Evolutionary conservation across 2,329 filamentous ascomycete species (phyloP).

Genomic region (Venturia oleaginea): DNA sequence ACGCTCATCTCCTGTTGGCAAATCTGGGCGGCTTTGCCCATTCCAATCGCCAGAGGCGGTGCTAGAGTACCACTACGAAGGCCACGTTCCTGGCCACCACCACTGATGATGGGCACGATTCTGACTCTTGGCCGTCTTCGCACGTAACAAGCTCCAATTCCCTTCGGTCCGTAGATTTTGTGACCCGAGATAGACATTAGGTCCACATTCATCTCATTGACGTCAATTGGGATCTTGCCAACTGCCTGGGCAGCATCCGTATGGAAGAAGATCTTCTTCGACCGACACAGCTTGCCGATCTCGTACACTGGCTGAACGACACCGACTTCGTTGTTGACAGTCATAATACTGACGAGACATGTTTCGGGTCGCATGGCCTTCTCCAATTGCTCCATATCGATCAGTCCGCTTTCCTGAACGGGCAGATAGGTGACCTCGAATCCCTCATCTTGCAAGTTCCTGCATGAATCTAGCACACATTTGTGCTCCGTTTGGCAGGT

Average conservation of each 20-base stretch:
- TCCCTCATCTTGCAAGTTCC: slow-evolving; percentile 93
- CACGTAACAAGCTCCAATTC: slow-evolving; percentile 92
- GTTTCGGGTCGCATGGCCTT: slow-evolving; percentile 87
- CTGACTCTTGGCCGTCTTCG: slow-evolving; percentile 86
- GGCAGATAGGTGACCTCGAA: slow-evolving; percentile 96
- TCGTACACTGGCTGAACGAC: slow-evolving; percentile 94
- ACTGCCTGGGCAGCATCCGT: slow-evolving; percentile 94
- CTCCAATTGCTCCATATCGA: slow-evolving; percentile 76
- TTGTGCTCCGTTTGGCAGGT: slow-evolving; percentile 98
- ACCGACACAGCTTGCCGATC: slow-evolving; percentile 85
- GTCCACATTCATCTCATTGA: slow-evolving; percentile 97
- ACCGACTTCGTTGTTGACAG: slow-evolving; percentile 98
- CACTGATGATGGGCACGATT: slow-evolving; percentile 90
- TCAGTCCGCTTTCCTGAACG: slow-evolving; percentile 75
- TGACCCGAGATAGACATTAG: slow-evolving; percentile 98
- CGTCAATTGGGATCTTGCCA: slow-evolving; percentile 94
- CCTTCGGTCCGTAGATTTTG: slow-evolving; percentile 98
- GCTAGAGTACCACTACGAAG: slow-evolving; percentile 89
- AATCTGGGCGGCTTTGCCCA: slow-evolving; percentile 91
- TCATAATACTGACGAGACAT: slow-evolving; percentile 90
- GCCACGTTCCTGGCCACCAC: slow-evolving; percentile 92
- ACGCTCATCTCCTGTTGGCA: slow-evolving; percentile 85
- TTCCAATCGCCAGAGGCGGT: slow-evolving; percentile 79
- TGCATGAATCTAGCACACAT: slow-evolving; percentile 93
- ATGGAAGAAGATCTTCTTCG: slow-evolving; percentile 95